Conservation (phyloP, 495 filamentous ascomycete species). For the Tuber umbilicatum region DNA sequence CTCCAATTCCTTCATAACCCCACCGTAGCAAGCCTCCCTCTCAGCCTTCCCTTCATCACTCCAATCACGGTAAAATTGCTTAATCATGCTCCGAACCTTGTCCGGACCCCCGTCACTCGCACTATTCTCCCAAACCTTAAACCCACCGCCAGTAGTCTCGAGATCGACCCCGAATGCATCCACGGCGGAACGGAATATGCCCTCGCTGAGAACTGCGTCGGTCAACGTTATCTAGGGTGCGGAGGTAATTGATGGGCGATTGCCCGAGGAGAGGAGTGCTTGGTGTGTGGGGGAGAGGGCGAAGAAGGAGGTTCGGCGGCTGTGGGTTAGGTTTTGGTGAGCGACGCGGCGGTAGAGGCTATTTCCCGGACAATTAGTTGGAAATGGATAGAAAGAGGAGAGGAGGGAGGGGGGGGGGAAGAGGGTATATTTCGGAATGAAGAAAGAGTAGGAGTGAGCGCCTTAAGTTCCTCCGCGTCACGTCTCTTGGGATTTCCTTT, state of each 20-base stretch:
- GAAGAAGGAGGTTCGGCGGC: conserved; percentile 83
- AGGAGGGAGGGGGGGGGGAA: not conserved
- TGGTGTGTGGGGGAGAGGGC: conserved; percentile 76
- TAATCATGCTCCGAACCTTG: conserved; percentile 81
- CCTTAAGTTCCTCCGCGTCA: conserved; percentile 28
- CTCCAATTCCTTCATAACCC: conserved; percentile 59
- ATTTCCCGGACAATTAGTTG: not conserved
- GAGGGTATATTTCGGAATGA: conserved; percentile 32
- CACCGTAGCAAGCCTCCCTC: conserved; percentile 65
- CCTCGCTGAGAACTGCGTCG: conserved; percentile 76
- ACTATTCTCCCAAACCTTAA: conserved; percentile 54
- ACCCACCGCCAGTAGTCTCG: not conserved
- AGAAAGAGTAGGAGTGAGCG: conserved; percentile 24
- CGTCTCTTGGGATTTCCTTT: not conserved
- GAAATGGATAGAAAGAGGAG: not conserved
- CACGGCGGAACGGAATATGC: conserved; percentile 62
- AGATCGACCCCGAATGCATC: conserved; percentile 42
- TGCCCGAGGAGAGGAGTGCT: conserved; percentile 67
- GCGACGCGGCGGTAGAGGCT: conserved; percentile 65
- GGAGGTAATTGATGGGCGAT: conserved; percentile 73
- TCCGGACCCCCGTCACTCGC: conserved; percentile 68
- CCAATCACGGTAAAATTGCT: conserved; percentile 96
- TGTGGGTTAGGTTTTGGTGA: conserved; percentile 81
- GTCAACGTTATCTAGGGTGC: conserved; percentile 69
- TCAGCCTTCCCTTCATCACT: conserved; percentile 68